Conservation (phyloP, 1,139 yeast genomes). For the Pichia inconspicua region DNA sequence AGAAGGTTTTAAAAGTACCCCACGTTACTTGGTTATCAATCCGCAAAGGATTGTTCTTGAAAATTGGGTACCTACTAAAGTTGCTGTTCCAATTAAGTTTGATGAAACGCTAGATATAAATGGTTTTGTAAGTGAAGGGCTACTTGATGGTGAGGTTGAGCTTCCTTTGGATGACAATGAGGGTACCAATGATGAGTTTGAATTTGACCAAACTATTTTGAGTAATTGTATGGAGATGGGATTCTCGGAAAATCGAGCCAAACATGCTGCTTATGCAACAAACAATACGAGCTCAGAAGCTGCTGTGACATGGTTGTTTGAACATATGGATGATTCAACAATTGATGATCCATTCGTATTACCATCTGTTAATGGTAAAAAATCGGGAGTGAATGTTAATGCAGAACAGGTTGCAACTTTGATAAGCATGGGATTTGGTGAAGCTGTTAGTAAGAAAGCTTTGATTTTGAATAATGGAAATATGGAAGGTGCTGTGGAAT, state of each 20-base stretch:
- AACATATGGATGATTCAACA: slow-evolving; percentile 78
- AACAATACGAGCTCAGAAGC: slow-evolving; percentile 63
- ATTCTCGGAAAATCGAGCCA: slow-evolving; percentile 61
- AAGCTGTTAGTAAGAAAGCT: slow-evolving; percentile 60
- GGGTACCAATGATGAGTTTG: slow-evolving; percentile 29
- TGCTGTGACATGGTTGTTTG: slow-evolving; percentile 89
- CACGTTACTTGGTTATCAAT: slow-evolving; percentile 61
- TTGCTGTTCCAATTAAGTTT: slow-evolving; percentile 64
- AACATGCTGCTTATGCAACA: slow-evolving; percentile 62
- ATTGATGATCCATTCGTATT: slow-evolving; percentile 55
- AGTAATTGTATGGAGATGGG: slow-evolving; percentile 70
- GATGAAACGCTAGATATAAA: slow-evolving; percentile 33
- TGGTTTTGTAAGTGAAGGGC: slow-evolving; percentile 29
- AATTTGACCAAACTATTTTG: slow-evolving; percentile 50
- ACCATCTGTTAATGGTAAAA: slow-evolving; percentile 15
- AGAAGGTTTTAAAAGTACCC: slow-evolving; percentile 54
- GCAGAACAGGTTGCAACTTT: slow-evolving; percentile 45
- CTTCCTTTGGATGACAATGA: slow-evolving; percentile 13
- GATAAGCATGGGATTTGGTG: slow-evolving; percentile 70
- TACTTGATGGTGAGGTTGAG: slow-evolving; percentile 36
- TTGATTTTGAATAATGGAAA: slow-evolving; percentile 50
- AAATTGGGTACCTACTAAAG: slow-evolving; percentile 86
- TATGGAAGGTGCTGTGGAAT: slow-evolving; percentile 74
- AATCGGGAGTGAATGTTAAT: slow-evolving; percentile 17
- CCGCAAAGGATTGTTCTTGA: slow-evolving; percentile 75